Evolutionary conservation across 2,329 filamentous ascomycete genomes (phyloP), one percentile per base, ranked within the genome.

Genomic region (Penicillium brevicompactum): DNA sequence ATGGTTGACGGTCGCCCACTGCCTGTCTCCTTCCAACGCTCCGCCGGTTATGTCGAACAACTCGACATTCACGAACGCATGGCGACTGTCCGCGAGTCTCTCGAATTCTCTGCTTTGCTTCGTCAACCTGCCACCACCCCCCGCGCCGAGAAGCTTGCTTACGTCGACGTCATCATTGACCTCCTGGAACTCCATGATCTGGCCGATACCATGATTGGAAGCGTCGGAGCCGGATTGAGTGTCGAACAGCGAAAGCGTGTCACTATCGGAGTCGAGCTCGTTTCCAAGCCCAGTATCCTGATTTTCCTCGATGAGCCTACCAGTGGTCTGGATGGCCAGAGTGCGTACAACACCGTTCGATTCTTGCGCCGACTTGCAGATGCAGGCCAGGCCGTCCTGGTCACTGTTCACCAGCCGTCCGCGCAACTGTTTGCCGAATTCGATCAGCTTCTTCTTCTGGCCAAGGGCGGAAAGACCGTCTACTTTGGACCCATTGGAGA

Each of bases 271-370:
- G 87, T 90, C 3, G 87, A 90, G 65, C 78, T 90, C 1, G 87
- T 86, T 6, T 87, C 87, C 0, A 85, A 88, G 64, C 87, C 87
- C 0, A 83, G 81, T 16, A 78, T 89, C 1, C 75, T 89, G 1
- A 79, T 90, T 34, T 90, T 90, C 75, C 71, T 90, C 13, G 87
- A 90, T 63, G 87, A 90, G 64, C 87, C 87, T 1, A 90, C 87
- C 0, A 86, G 83, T 49, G 87, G 87, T 52, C 80, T 90, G 1
- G 87, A 90, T 65, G 84, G 82, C 7, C 86, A 89, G 59, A 83
- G 83, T 1, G 86, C 87, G 1, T 88, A 80, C 70, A 86, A 83
- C 0, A 88, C 88, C 34, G 79, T 88, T 3, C 78, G 83, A 2
- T 88, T 89, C 73, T 69, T 89, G 44, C 83, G 84, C 68, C 89